These are phyloP conservation scores for Moesziomyces sp. DNA, from an alignment of 1,284 basidiomycete species.

Conservation along the genomic window DNA sequence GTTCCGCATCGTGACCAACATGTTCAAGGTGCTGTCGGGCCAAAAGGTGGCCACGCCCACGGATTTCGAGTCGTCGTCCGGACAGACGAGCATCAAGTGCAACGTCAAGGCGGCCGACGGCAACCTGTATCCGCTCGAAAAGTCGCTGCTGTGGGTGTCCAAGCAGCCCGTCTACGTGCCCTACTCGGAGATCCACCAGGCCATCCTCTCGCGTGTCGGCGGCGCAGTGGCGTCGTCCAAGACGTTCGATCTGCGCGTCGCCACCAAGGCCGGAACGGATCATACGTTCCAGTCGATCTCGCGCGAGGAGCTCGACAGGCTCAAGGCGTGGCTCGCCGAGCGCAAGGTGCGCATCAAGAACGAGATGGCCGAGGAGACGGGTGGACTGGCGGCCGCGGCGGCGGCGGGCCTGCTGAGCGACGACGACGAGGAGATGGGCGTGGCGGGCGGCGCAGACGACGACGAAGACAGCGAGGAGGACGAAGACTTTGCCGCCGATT, in stretches of 20 bases:
- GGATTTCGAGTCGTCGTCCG: slow-evolving; percentile 69
- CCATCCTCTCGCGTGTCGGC: slow-evolving; percentile 93
- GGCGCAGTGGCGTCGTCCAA: slow-evolving; percentile 86
- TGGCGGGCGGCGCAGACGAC: slow-evolving; percentile 72
- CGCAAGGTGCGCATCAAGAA: slow-evolving; percentile 96
- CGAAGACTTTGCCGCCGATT: slow-evolving; percentile 85
- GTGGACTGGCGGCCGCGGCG: slow-evolving; percentile 70
- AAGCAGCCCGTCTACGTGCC: slow-evolving; percentile 94
- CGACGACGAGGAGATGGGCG: slow-evolving; percentile 75
- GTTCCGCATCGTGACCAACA: slow-evolving; percentile 92
- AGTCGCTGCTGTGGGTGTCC: slow-evolving; percentile 97
- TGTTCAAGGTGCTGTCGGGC: slow-evolving; percentile 88
- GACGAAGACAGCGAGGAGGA: slow-evolving; percentile 71
- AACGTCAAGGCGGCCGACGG: slow-evolving; percentile 98
- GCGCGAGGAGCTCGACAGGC: slow-evolving; percentile 91
- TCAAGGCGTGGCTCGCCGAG: slow-evolving; percentile 84
- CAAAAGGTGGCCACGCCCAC: slow-evolving; percentile 84
- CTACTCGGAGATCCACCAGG: slow-evolving; percentile 88
- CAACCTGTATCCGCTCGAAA: slow-evolving; percentile 96
- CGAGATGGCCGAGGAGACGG: slow-evolving; percentile 86
- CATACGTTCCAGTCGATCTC: slow-evolving; percentile 85
- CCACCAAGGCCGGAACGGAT: slow-evolving; percentile 78
- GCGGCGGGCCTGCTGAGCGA: slow-evolving; percentile 75
- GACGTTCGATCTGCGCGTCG: slow-evolving; percentile 93
- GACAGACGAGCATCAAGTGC: slow-evolving; percentile 80